Evolutionary conservation across 768 basidiomycete genomes (phyloP).

Genomic region (Kwoniella sp.): DNA sequence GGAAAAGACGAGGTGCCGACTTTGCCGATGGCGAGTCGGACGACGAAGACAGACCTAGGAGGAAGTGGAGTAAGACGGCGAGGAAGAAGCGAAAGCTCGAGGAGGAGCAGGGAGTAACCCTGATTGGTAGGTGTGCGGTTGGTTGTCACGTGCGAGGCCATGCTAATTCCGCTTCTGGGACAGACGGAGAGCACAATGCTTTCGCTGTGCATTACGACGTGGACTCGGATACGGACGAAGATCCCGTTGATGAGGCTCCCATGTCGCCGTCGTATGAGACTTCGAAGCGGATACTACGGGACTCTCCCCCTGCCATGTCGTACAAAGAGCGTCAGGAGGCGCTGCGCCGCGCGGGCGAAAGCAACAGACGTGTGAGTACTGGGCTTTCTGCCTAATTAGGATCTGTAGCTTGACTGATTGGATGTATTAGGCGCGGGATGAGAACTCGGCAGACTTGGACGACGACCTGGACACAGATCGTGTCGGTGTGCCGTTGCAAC

Average conservation of each 20-base stretch:
- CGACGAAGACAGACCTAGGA: constrained; percentile 12
- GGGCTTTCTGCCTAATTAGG: background rate
- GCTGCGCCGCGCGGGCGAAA: constrained; percentile 10
- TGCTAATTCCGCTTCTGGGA: too few relatives aligned
- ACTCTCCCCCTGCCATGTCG: background rate
- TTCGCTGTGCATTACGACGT: constrained; percentile 22
- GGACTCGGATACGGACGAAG: constrained; percentile 24
- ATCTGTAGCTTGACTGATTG: constrained; percentile 1
- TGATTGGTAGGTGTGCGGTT: constrained; percentile 30
- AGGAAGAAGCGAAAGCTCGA: constrained; percentile 27
- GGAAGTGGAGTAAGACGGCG: constrained; percentile 13
- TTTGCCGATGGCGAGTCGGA: constrained; percentile 32
- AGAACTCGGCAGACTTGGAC: too few relatives aligned
- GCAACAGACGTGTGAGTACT: constrained; percentile 21
- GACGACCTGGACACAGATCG: too few relatives aligned
- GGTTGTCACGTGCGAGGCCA: too few relatives aligned
- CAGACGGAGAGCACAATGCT: constrained; percentile 31
- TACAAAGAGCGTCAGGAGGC: constrained; percentile 8
- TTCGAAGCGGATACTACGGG: background rate
- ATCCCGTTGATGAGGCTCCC: constrained; percentile 17
- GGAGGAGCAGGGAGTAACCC: constrained; percentile 25
- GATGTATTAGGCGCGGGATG: too few relatives aligned
- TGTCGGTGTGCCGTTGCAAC: background rate
- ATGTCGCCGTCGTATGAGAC: background rate
- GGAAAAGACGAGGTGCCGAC: constrained; percentile 28